Conservation (phyloP, 257 asterid genomes). For the Pogostemon cablin region DNA sequence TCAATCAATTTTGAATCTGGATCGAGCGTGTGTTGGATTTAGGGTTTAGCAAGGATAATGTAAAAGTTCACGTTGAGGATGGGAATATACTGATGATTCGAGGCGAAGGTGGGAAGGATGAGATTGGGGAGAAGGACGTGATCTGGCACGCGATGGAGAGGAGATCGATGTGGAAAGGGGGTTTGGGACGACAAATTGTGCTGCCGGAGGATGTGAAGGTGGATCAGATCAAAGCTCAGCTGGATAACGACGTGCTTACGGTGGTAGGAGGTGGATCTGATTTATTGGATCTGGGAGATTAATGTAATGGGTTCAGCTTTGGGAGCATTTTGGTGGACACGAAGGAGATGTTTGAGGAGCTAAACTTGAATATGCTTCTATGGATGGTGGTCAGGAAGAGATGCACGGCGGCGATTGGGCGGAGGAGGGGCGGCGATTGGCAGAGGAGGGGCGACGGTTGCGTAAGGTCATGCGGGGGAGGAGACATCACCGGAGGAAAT, state of each 20-base stretch:
- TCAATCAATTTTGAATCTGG: too few relatives aligned
- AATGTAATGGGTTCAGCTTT: too few relatives aligned
- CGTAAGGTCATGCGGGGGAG: too few relatives aligned
- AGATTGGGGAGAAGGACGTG: slow-evolving; percentile 40
- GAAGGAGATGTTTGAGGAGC: too few relatives aligned
- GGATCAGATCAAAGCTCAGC: slow-evolving; percentile 76
- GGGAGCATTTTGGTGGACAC: too few relatives aligned
- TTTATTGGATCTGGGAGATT: too few relatives aligned
- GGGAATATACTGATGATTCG: slow-evolving; percentile 50
- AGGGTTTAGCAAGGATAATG: slow-evolving; percentile 71
- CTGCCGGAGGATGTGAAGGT: slow-evolving; percentile 74
- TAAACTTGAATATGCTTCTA: too few relatives aligned
- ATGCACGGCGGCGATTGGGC: too few relatives aligned
- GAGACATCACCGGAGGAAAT: too few relatives aligned
- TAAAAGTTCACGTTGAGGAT: slow-evolving; percentile 72
- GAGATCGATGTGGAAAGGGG: slow-evolving; percentile 40
- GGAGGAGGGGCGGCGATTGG: too few relatives aligned
- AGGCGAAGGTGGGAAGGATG: slow-evolving; percentile 32
- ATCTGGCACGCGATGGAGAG: slow-evolving; percentile 93
- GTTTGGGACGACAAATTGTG: slow-evolving; percentile 64
- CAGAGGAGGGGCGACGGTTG: too few relatives aligned
- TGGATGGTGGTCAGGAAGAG: too few relatives aligned
- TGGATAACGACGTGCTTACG: slow-evolving; percentile 76
- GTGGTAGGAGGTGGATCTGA: slow-evolving; percentile 30
- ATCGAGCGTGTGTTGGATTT: not conserved